A percentile compares a stretch with the other conserved stretches of the same genome.
These are phyloP conservation scores for Ophiostoma quercus DNA, from an alignment of 2,329 filamentous ascomycete species.

Conservation along the genomic window DNA sequence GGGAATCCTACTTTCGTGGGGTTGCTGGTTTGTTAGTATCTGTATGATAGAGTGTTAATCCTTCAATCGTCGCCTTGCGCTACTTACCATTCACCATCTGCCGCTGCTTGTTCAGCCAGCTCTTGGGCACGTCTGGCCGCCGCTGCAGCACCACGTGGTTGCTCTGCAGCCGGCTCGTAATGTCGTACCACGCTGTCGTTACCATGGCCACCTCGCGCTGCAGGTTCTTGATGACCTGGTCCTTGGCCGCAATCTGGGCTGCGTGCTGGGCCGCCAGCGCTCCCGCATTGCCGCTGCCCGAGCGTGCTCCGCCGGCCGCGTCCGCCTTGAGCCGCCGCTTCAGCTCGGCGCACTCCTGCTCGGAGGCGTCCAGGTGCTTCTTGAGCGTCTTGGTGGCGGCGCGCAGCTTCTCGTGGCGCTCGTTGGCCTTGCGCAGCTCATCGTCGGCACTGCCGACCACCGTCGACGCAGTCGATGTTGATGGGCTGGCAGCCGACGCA, in stretches of 20 bases:
- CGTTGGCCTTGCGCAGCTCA: slow-evolving; percentile 40
- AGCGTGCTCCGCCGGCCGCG: slow-evolving; percentile 43
- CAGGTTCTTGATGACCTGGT: slow-evolving; percentile 60
- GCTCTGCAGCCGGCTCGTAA: slow-evolving; percentile 71
- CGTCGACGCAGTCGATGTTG: background rate
- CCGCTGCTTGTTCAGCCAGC: slow-evolving; percentile 81
- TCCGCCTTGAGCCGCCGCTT: slow-evolving; percentile 51
- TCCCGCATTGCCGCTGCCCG: slow-evolving; percentile 41
- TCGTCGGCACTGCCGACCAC: slow-evolving; percentile 31
- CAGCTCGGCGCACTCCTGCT: slow-evolving; percentile 52
- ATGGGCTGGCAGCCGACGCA: background rate
- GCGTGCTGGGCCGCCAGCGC: slow-evolving; percentile 18
- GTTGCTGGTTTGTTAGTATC: slow-evolving; percentile 24
- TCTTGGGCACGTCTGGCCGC: slow-evolving; percentile 67
- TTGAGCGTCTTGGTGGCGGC: slow-evolving; percentile 51
- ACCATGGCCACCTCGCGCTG: slow-evolving; percentile 74
- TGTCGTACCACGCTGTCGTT: slow-evolving; percentile 79
- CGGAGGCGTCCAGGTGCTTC: slow-evolving; percentile 56
- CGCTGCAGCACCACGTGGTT: slow-evolving; percentile 75
- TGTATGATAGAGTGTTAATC: background rate
- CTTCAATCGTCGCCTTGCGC: background rate
- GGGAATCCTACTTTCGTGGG: slow-evolving; percentile 27
- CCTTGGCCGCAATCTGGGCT: slow-evolving; percentile 42
- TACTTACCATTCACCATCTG: slow-evolving; percentile 54
- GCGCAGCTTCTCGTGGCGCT: slow-evolving; percentile 56